Evolutionary conservation across 2,329 filamentous ascomycete genomes (phyloP), one percentile per base, ranked within the genome.

Genomic region (Neonectria ditissima): DNA sequence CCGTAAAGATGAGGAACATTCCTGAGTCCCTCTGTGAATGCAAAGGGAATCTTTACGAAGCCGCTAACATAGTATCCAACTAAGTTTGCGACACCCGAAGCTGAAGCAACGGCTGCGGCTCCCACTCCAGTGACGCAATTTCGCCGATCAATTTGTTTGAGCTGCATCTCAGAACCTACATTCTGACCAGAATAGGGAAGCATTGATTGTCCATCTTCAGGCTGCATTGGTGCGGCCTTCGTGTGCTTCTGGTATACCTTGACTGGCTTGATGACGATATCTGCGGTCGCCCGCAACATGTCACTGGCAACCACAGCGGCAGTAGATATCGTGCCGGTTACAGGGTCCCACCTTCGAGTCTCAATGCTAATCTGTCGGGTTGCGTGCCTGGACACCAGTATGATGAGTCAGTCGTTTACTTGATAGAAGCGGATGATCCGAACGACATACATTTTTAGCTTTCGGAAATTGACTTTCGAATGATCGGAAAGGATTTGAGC

Each of bases 11-110:
- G 47, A 11, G 47, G 47, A 13, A 50, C 26, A 6, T n/a, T 50
- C 10, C 47, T 13, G 32, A 50, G n/a, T n/a, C 47, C 47, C n/a
- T 50, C 47, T 5, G 47, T 50, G 16, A 50, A 50, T 4, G 47
- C 47, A 13, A 50, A 50, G 6, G 47, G 47, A 10, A 50, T 32
- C 6, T 10, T 50, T 11, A 50, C 11, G 2, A 50, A 20, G 24
- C 47, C 47, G 13, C 14, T 50, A 1, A 16, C 47, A 9, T 30
- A 50, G 7, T 32, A 24, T 5, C 28, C n/a, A 10, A 50, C 11
- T 14, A 50, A 50, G 3, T 10, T 32, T 30, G 13, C 22, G 20
- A 48, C 28, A 26, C 47, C 28, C 7, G 10, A 28, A 1, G 43
- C 16, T 18, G 47, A 20, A 18, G 18, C 47, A 14, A 10, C 22